Base-by-base conservation (phyloP, 768 basidiomycete genomes). In the Myochromella boudieri region DNA sequence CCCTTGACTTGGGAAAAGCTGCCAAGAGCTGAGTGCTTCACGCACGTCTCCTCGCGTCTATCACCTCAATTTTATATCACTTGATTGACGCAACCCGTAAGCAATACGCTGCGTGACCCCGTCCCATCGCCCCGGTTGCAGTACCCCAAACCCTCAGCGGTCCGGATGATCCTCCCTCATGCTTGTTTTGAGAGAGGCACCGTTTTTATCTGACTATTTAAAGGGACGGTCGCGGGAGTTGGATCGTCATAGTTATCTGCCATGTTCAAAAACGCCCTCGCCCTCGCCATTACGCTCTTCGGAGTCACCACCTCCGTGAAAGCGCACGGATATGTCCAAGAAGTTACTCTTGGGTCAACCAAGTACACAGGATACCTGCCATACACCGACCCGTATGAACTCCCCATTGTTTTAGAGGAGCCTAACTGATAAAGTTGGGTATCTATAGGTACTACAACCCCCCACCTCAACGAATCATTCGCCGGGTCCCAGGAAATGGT, bases 261-360 rank as follows among this genome's bases (percentile, higher is more conserved):
- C 22, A 45, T 28, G 40, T 21, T 37, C 14, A 54, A 46, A 11
- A 44, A 43, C 37, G 21, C 42, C 1, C 11, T 56, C 40, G 31
- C 47, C 5, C 21, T 55, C n/a, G 47, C 47, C 5, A 28, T 49
- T 27, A 50, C 50, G n/a, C 18, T 55, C 12, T 44, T 51, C 20
- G 40, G 41, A 17, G 27, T 60, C 15, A 34, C 54, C 40, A 39
- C 20, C 12, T 54, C 37, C 26, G 62, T 62, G 6, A 46, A 52
- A 21, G 61, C 53, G 8, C 71, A 71, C 45, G 70, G 70, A 42
- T 71, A 71, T 51, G 68, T 71, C 25, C 64, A 69, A 41, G 62
- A 68, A 46, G 55, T 69, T 15, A 64, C 61, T 21, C 48, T 68
- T n/a, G 68, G 66, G 7, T 60, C 63, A 8, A 59, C 55, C 2